A percentile compares a stretch with the other conserved stretches of the same genome.
Evolutionary conservation across 108 stramenopile genomes (phyloP).

Genomic region (Nitzschia inconspicua): DNA sequence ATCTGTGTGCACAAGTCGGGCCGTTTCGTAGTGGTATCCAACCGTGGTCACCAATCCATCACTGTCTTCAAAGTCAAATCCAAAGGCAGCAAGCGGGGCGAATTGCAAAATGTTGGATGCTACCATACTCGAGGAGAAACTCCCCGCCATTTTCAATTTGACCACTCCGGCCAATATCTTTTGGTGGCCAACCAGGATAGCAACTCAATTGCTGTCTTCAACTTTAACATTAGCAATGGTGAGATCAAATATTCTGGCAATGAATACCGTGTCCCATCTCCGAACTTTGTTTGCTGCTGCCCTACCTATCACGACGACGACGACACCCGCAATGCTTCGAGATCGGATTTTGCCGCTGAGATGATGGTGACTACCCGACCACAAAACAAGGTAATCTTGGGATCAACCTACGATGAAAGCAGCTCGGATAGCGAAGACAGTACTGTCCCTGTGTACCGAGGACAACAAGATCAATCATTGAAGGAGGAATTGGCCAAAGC

Average conservation of each 20-base stretch:
- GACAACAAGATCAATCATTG: constrained; percentile 9
- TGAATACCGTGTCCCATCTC: constrained; percentile 86
- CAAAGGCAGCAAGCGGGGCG: constrained; percentile 63
- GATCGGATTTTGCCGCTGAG: neutral
- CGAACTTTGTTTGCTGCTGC: constrained; percentile 92
- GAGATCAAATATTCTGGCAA: constrained; percentile 89
- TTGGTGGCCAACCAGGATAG: constrained; percentile 95
- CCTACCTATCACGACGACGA: constrained; percentile 48
- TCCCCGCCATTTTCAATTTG: constrained; percentile 94
- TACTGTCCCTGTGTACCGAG: constrained; percentile 12
- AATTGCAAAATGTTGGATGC: constrained; percentile 75
- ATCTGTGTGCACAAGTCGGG: constrained; percentile 88
- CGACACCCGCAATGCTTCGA: neutral
- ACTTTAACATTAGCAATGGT: constrained; percentile 81
- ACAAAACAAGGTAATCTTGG: neutral
- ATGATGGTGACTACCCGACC: neutral
- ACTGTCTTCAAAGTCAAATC: constrained; percentile 78
- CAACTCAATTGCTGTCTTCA: constrained; percentile 84
- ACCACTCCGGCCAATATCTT: constrained; percentile 83
- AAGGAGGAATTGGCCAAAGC: constrained; percentile 34
- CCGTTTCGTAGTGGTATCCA: constrained; percentile 88
- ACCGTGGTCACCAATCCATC: constrained; percentile 94
- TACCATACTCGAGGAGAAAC: constrained; percentile 94
- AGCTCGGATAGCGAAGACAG: constrained; percentile 27
- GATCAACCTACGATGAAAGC: neutral